Base-by-base conservation (phyloP, 164 flowering plant genomes). In the grape (Vitis vinifera) region DNA sequence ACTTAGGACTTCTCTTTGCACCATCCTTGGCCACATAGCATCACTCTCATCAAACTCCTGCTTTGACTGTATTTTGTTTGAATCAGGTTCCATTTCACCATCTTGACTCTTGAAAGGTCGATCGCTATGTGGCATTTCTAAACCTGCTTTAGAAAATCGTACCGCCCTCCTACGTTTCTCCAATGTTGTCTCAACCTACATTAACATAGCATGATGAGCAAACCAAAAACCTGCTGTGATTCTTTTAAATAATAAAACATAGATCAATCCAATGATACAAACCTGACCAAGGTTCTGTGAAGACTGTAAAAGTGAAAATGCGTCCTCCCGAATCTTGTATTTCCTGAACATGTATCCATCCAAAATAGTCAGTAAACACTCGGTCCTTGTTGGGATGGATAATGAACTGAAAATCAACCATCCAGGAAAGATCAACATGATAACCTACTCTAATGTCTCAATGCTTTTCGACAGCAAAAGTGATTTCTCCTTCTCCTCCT, bases 201-300 rank as follows among this genome's bases (percentile, higher is more conserved):
- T 51, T 13, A 17, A 47, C 5, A 13, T 9, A 75, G 13, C 44
- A 31, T 31, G 44, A 31, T 31, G 44, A 31, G 44, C 6, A 6
- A 31, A 31, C 44, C 44, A 37, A 37, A 37, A 37, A 37, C 44
- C 44, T 37, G 44, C 44, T 3, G 44, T 37, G 44, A 37, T 37
- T 37, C 44, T 37, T 2, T 37, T 37, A 37, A 3, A 3, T 3
- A 37, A 4, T 37, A 37, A 37, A 17, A 47, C 5, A 10, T 9
- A 75, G 13, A 61, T 29, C 15, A 11, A 31, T 51, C 27, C 19
- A 61, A 37, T 6, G 19, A 59, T 70, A 84, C 90, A 71, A 62
- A 92, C 98, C 92, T 86, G 88, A 15, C 94, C 92, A 66, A 92
- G 86, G 51, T 78, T 86, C 60, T 76, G 78, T 44, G 97, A 84